Evolutionary conservation across 2,329 filamentous ascomycete species (phyloP).

Genomic region (Pseudogymnoascus sp.): DNA sequence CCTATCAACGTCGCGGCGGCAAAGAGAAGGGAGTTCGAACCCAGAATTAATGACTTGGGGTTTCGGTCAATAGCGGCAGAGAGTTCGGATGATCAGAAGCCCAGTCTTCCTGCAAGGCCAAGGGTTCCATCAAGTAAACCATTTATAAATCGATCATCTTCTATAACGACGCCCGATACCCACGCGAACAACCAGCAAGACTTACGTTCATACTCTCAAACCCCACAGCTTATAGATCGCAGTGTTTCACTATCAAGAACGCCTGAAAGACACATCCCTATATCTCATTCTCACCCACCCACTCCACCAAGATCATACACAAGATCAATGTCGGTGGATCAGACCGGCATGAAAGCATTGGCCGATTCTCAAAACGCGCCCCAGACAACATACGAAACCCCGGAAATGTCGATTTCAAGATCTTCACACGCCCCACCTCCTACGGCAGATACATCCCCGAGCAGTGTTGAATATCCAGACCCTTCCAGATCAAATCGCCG

Average conservation of each 20-base stretch:
- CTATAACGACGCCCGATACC: not conserved
- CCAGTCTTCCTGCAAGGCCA: not conserved
- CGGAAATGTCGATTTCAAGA: not conserved
- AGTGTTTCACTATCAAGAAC: constrained; percentile 20
- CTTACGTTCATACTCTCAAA: not conserved
- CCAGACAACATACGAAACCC: not conserved
- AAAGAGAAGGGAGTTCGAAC: not conserved
- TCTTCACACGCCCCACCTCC: not conserved
- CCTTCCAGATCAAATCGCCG: constrained; percentile 74
- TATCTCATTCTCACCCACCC: constrained; percentile 37
- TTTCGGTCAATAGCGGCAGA: not conserved
- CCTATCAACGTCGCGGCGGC: not conserved
- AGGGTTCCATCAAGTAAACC: not conserved
- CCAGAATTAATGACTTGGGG: not conserved
- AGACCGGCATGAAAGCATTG: constrained; percentile 19
- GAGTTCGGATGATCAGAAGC: constrained; percentile 1
- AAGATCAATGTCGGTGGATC: constrained; percentile 44
- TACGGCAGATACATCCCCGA: not conserved
- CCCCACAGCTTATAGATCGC: constrained; percentile 7
- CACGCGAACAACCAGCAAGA: constrained; percentile 1
- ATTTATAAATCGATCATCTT: not conserved
- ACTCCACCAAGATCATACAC: constrained; percentile 37
- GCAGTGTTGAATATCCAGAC: constrained; percentile 61
- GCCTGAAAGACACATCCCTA: constrained; percentile 40
- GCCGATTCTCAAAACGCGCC: not conserved